Conservation (phyloP, 345 rosid species). For the Trapa bicornis region DNA sequence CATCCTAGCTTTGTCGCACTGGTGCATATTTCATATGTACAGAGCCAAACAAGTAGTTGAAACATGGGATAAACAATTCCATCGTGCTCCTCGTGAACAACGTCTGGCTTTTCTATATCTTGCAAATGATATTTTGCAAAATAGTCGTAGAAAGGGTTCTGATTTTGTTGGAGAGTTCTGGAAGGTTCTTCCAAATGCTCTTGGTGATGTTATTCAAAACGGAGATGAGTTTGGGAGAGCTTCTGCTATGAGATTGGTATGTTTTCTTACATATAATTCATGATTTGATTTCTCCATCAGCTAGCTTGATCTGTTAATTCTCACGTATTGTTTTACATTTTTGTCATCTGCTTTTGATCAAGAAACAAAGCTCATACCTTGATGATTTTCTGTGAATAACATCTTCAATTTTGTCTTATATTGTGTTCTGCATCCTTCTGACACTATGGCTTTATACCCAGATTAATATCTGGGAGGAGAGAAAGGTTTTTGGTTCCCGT, state of each 20-base stretch:
- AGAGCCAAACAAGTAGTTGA: constrained; percentile 94
- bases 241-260: constrained; percentile 80
- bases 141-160: constrained; percentile 87
- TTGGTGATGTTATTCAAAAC: constrained; percentile 54
- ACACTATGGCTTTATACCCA: constrained; percentile 12
- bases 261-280: not conserved
- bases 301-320: too few species aligned
- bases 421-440: too few species aligned
- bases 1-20: constrained; percentile 74
- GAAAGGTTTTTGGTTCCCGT: constrained; percentile 95
- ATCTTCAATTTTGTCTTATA: too few species aligned
- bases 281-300: too few species aligned
- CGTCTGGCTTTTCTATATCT: constrained; percentile 89
- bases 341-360: too few species aligned
- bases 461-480: constrained; percentile 94
- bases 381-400: too few species aligned
- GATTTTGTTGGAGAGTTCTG: constrained; percentile 98
- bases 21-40: constrained; percentile 98
- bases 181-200: constrained; percentile 97
- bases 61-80: constrained; percentile 86
- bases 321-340: too few species aligned
- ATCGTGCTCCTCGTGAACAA: constrained; percentile 70
- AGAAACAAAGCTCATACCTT: too few species aligned
- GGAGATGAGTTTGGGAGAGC: constrained; percentile 73
- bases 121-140: constrained; percentile 96